Evolutionary conservation across 768 basidiomycete species (phyloP), one percentile per base, ranked within the genome.

Genomic region (Flagelloscypha sp.): DNA sequence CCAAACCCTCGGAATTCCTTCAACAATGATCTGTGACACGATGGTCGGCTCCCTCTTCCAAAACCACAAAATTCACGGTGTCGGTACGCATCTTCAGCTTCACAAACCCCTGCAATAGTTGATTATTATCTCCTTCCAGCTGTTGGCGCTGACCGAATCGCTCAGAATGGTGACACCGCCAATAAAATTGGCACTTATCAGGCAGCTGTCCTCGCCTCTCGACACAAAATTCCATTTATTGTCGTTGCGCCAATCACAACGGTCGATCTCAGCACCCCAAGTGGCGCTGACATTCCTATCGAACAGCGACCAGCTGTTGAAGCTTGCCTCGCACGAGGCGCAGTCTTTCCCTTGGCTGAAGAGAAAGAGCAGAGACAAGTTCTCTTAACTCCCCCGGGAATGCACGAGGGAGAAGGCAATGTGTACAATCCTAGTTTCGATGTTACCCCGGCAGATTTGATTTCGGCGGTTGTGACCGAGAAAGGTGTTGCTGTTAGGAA

Each of bases 151-250:
- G 89, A 93, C 53, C 67, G 90, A 40, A 79, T 98, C 45, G 87
- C 89, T 2, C 72, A 64, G 53, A 97, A 98, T 49, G 94, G 94
- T 4, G 94, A 97, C 61, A 97, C 94, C 1, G 94, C 94, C 11
- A 98, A 98, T 69, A 98, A 98, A 67, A 84, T 97, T 52, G 92
- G 92, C 33, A 95, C 94, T 0, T 98, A 94, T 64, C 94, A 98
- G 48, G 90, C 93, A 12, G 90, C 94, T 5, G 87, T 94, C 15
- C 67, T 95, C 19, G 89, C 92, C 3, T 79, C 81, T 36, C 73
- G 87, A 18, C 90, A 93, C 57, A 70, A 73, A 7, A 84, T 94
- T 18, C 86, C 89, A 2, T 93, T 97, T 56, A 78, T 95, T 52
- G 89, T 95, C 11, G 84, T 92, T 21, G 93, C 93, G 2, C 92